These are phyloP conservation scores for Pythium sukuiense DNA, from an alignment of 352 stramenopile genomes.

Conservation along the genomic window DNA sequence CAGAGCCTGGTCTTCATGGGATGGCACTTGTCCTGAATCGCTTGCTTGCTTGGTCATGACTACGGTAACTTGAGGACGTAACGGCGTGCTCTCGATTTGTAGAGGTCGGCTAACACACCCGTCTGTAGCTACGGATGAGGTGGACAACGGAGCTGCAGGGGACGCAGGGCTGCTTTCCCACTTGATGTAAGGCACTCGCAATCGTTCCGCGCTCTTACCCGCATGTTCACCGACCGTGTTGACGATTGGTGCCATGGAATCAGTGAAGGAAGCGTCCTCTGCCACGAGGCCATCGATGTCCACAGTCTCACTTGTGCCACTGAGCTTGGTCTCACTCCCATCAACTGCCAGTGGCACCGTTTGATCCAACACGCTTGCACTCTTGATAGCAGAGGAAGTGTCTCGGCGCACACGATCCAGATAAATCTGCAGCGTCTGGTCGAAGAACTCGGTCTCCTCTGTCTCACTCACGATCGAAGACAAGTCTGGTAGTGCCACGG, in stretches of 20 bases:
- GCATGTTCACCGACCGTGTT: not conserved
- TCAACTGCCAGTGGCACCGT: no score
- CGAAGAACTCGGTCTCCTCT: slow-evolving; percentile 29
- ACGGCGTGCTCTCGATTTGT: slow-evolving; percentile 16
- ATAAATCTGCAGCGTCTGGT: slow-evolving; percentile 26
- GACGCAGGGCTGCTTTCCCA: slow-evolving; percentile 13
- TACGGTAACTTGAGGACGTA: not conserved
- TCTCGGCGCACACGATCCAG: slow-evolving; percentile 25
- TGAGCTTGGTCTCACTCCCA: not conserved
- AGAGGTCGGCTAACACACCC: not conserved
- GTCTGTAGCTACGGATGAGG: not conserved
- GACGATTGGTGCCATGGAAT: not conserved
- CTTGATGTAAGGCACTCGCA: slow-evolving; percentile 19
- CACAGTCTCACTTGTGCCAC: not conserved
- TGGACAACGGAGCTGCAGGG: not conserved
- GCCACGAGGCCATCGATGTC: not conserved
- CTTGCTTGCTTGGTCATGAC: not conserved
- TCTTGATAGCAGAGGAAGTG: not conserved
- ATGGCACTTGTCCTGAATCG: not conserved
- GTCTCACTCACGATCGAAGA: slow-evolving; percentile 14
- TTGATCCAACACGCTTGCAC: not conserved
- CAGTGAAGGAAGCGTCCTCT: not conserved
- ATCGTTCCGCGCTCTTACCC: not conserved
- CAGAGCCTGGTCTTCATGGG: not conserved
- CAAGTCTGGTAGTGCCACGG: not conserved